Conservation (phyloP, 345 rosid genomes). For the Boechera divaricarpa region DNA sequence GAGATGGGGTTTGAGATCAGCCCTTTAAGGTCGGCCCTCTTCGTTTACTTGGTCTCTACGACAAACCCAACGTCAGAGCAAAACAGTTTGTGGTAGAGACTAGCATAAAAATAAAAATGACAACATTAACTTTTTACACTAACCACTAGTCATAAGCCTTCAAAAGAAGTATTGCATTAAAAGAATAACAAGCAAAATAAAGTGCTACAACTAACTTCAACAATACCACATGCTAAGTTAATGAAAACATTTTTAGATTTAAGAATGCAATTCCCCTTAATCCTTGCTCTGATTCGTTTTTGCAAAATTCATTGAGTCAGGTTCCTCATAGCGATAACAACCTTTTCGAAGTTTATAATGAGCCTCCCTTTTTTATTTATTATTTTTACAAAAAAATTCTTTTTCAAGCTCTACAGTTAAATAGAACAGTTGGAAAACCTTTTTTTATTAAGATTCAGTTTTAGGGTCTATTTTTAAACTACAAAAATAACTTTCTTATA, state of each 20-base stretch:
- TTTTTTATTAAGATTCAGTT: too few species aligned
- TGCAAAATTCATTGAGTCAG: background rate
- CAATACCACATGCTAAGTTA: background rate
- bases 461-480: too few species aligned
- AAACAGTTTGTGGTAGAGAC: background rate
- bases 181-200: background rate
- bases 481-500: background rate
- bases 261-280: background rate
- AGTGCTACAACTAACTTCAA: background rate
- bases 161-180: background rate
- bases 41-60: background rate
- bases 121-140: background rate
- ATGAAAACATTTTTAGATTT: background rate
- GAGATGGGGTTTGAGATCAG: background rate
- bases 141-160: background rate
- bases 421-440: too few species aligned
- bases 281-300: background rate
- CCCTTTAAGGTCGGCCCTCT: background rate
- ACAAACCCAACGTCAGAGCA: background rate
- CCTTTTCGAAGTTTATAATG: background rate
- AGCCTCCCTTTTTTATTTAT: too few species aligned
- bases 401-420: too few species aligned
- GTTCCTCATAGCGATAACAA: background rate
- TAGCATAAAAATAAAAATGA: background rate
- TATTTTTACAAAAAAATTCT: too few species aligned